These are phyloP conservation scores for Reutealis trisperma DNA, from an alignment of 345 rosid genomes.

Conservation along the genomic window DNA sequence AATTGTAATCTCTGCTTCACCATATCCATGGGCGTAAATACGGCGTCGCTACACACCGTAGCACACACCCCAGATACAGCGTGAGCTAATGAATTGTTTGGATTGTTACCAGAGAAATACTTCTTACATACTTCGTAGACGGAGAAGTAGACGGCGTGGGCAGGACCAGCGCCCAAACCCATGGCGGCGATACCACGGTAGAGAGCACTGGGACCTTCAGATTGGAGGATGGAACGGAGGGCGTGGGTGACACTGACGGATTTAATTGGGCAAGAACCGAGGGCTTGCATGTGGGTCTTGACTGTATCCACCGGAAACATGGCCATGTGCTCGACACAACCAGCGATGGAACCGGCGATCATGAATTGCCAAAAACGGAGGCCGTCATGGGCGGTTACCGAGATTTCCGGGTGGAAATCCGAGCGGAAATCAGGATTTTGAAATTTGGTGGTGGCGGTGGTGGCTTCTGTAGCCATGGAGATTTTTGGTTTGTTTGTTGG, in stretches of 20 bases:
- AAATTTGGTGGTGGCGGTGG: constrained; percentile 54
- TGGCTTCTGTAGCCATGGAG: constrained; percentile 67
- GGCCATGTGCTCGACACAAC: constrained; percentile 92
- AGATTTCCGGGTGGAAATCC: constrained; percentile 58
- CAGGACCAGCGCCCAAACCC: constrained; percentile 99
- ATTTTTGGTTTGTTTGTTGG: neutral
- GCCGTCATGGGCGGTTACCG: constrained; percentile 49
- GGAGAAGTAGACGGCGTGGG: constrained; percentile 96
- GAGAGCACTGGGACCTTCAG: constrained; percentile 68
- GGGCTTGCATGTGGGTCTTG: constrained; percentile 97
- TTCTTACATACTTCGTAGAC: constrained; percentile 79
- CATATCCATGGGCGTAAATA: constrained; percentile 97
- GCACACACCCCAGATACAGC: constrained; percentile 90
- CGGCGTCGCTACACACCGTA: constrained; percentile 89
- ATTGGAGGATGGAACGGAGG: constrained; percentile 63
- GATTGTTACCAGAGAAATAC: constrained; percentile 62
- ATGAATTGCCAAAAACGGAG: constrained; percentile 91
- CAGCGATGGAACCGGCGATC: constrained; percentile 96
- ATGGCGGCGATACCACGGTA: constrained; percentile 96
- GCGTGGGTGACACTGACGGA: constrained; percentile 78
- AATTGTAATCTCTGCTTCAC: constrained; percentile 95
- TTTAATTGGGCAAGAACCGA: constrained; percentile 87
- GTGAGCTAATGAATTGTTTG: constrained; percentile 74
- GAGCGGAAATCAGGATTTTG: constrained; percentile 67
- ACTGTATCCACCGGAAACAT: constrained; percentile 98